phyloP scores from a whole-genome alignment of 2,329 filamentous ascomycete genomes.

The Fusarium sp. region DNA sequence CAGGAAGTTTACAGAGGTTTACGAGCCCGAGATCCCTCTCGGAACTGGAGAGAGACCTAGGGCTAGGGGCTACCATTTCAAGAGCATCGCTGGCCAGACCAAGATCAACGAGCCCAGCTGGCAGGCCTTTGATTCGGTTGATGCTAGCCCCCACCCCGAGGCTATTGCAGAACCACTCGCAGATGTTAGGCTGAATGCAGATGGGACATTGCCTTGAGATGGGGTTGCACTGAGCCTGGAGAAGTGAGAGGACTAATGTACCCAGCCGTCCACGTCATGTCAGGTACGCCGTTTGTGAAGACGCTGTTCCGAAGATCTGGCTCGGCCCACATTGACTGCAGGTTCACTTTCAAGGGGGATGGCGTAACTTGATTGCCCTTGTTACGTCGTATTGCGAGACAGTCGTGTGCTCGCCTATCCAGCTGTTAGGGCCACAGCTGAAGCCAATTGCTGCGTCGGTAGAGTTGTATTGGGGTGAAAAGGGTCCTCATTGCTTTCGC shows the following conservation, averaged over 20 bases:
- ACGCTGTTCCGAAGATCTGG: constrained; percentile 18
- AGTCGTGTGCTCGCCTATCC: neutral
- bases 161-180: constrained; percentile 34
- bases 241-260: constrained; percentile 52
- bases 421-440: neutral
- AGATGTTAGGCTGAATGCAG: constrained; percentile 25
- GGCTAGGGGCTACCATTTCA: constrained; percentile 83
- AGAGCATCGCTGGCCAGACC: constrained; percentile 70
- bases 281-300: constrained; percentile 24
- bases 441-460: neutral
- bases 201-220: constrained; percentile 59
- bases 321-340: constrained; percentile 26
- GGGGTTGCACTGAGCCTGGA: constrained; percentile 61
- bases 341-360: neutral
- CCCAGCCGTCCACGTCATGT: constrained; percentile 24
- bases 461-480: neutral
- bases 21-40: constrained; percentile 75
- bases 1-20: constrained; percentile 59
- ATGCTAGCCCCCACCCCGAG: constrained; percentile 27
- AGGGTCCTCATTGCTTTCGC: neutral
- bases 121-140: constrained; percentile 58
- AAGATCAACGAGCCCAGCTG: constrained; percentile 76
- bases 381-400: neutral
- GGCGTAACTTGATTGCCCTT: neutral
- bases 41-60: constrained; percentile 82